Conservation (phyloP, 2,329 filamentous ascomycete genomes). For the Nakataea oryzae region DNA sequence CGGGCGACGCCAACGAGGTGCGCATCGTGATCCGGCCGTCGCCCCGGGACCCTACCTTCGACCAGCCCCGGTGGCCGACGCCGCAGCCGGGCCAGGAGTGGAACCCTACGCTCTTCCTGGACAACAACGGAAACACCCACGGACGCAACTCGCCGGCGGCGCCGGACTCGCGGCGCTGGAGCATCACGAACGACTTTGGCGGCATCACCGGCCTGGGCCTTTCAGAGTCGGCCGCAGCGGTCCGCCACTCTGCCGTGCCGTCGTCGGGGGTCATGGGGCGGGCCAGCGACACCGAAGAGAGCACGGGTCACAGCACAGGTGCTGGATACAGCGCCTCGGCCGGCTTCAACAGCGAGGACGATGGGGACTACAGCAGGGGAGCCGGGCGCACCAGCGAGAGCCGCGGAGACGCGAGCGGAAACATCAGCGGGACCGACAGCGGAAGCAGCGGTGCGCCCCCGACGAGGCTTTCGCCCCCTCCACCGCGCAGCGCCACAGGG, state of each 20-base stretch:
- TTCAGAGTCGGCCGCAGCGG: background rate
- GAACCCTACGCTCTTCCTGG: constrained; percentile 4
- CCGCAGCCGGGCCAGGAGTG: constrained; percentile 15
- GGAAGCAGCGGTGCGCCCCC: constrained; percentile 1
- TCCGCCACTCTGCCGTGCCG: constrained; percentile 7
- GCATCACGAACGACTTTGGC: constrained; percentile 18
- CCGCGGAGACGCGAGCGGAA: background rate
- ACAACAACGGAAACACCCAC: constrained; percentile 5
- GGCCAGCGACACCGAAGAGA: background rate
- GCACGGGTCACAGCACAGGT: background rate
- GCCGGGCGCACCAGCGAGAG: background rate
- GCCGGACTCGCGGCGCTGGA: constrained; percentile 15
- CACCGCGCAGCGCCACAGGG: background rate
- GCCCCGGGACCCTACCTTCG: constrained; percentile 6
- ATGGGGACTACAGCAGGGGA: too few relatives aligned
- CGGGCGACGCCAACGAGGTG: constrained; percentile 15
- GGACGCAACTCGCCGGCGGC: constrained; percentile 2
- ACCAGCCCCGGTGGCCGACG: constrained; percentile 14
- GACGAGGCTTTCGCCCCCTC: constrained; percentile 7
- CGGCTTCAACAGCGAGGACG: too few relatives aligned
- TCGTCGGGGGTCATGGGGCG: constrained; percentile 8
- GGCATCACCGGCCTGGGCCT: constrained; percentile 11
- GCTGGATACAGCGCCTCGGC: background rate
- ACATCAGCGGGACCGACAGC: constrained; percentile 4
- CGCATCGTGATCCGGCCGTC: constrained; percentile 20